Percentiles rank a stretch among this genome's conserved stretches.
These are phyloP conservation scores for Umbellularia californica DNA, from an alignment of 164 flowering plant genomes.

Conservation along the genomic window DNA sequence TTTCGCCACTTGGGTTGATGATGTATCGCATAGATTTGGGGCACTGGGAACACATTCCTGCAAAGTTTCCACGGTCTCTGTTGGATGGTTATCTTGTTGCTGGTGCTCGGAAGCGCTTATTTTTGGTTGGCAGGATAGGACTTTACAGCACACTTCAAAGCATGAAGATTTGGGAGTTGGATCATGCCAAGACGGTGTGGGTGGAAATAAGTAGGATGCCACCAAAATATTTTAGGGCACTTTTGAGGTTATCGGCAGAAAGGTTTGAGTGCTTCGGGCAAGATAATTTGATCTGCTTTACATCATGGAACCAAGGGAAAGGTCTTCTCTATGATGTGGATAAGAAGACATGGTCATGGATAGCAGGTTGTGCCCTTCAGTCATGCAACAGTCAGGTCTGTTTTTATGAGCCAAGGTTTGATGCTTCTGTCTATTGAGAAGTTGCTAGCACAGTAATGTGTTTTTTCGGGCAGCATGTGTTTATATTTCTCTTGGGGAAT, in stretches of 20 bases:
- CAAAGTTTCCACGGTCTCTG: slow-evolving; percentile 80
- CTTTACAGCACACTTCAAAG: slow-evolving; percentile 83
- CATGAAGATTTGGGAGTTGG: slow-evolving; percentile 96
- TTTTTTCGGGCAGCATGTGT: background rate
- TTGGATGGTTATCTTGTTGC: slow-evolving; percentile 93
- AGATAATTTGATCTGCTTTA: slow-evolving; percentile 76
- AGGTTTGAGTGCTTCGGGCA: slow-evolving; percentile 97
- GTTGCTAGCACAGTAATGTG: background rate
- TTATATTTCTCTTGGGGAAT: background rate
- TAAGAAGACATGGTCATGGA: slow-evolving; percentile 92
- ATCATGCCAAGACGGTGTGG: slow-evolving; percentile 74
- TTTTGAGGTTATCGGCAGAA: slow-evolving; percentile 87
- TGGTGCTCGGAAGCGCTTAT: slow-evolving; percentile 78
- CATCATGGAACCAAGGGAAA: slow-evolving; percentile 98
- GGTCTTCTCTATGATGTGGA: slow-evolving; percentile 86
- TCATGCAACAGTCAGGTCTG: slow-evolving; percentile 86
- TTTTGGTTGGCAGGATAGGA: slow-evolving; percentile 88
- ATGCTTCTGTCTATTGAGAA: slow-evolving; percentile 57
- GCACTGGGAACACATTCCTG: slow-evolving; percentile 89
- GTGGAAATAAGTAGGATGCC: slow-evolving; percentile 95
- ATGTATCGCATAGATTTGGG: slow-evolving; percentile 72
- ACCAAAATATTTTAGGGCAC: slow-evolving; percentile 71
- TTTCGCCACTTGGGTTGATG: slow-evolving; percentile 93
- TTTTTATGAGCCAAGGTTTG: slow-evolving; percentile 94
- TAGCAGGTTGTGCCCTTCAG: slow-evolving; percentile 89